Evolutionary conservation across 345 rosid species (phyloP), one percentile per base, ranked within the genome.

Genomic region (Hibiscus trionum): DNA sequence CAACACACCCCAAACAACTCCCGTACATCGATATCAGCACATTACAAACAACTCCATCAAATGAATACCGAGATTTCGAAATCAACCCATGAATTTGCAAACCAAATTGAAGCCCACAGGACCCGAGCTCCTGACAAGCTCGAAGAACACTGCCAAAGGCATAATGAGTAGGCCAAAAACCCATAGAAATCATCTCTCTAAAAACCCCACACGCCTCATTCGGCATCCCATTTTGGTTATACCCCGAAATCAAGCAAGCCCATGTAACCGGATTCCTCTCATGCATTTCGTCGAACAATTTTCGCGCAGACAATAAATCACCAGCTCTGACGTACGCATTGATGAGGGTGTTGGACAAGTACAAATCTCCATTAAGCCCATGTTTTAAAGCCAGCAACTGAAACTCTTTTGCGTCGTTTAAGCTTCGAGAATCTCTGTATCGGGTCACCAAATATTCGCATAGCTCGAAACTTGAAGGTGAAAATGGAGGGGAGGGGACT

Each of bases 211-310:
- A 85, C 10, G 93, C 96, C 76, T 89, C 87, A 19, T 16, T 74
- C 1, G 84, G 82, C 76, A 77, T 76, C 16, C 97, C 86, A 50
- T 83, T 85, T 75, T 78, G 84, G 19, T 66, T 77, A 55, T 85
- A 87, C 61, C 97, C 98, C 0, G 98, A 88, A 80, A 93, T 84
- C 82, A 91, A 67, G 58, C 93, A 86, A 21, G 94, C 89, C 98
- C 98, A 89, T 0, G 96, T 80, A 71, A 91, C 93, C 7, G 77
- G 75, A 78, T 88, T 93, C 71, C 83, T 89, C 2, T 65, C 80
- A n/a, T 85, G 78, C 97, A 93, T 88, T 87, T 88, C 93, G 72
- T 78, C 91, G 15, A 93, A 88, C 86, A 93, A 8, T 71, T 83
- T 85, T 49, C 82, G 81, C 16, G 93, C 94, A 7, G 84, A 86